These are phyloP conservation scores for Nephelium lappaceum DNA, from an alignment of 345 rosid species.

Conservation along the genomic window DNA sequence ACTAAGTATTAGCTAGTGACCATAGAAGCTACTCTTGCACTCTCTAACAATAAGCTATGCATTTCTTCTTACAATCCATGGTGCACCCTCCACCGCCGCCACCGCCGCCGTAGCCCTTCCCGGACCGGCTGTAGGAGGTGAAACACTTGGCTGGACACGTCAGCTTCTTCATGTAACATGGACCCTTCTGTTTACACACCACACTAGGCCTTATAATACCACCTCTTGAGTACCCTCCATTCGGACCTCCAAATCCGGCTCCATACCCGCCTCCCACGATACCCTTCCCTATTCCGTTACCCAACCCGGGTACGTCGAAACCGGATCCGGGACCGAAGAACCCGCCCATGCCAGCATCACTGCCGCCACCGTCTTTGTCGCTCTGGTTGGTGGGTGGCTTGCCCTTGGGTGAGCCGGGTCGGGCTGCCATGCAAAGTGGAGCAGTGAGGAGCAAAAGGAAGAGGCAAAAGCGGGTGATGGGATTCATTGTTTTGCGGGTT, in stretches of 20 bases:
- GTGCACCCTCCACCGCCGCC: slow-evolving; percentile 99
- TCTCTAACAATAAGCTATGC: slow-evolving; percentile 76
- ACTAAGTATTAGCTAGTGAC: neutral
- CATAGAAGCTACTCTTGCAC: neutral
- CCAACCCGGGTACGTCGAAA: slow-evolving; percentile 58
- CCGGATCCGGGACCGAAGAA: slow-evolving; percentile 53
- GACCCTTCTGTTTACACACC: slow-evolving; percentile 79
- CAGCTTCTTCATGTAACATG: slow-evolving; percentile 79
- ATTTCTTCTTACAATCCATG: slow-evolving; percentile 93
- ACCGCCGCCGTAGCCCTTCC: slow-evolving; percentile 88
- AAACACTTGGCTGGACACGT: slow-evolving; percentile 96
- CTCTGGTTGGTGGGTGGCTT: slow-evolving; percentile 19
- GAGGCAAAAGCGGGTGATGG: slow-evolving; percentile 28
- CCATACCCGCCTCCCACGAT: slow-evolving; percentile 69
- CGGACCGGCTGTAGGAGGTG: slow-evolving; percentile 79
- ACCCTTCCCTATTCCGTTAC: slow-evolving; percentile 48
- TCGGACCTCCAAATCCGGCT: slow-evolving; percentile 63
- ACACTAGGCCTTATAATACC: slow-evolving; percentile 64
- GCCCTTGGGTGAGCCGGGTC: slow-evolving; percentile 40
- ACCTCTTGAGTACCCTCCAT: slow-evolving; percentile 65
- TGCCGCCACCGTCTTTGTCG: slow-evolving; percentile 23
- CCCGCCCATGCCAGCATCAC: slow-evolving; percentile 37
- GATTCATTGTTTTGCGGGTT: slow-evolving; percentile 33
- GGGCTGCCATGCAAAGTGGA: slow-evolving; percentile 38
- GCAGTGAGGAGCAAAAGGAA: slow-evolving; percentile 37